Conservation (phyloP, 1,284 basidiomycete genomes). For the Hymenochaete sp. region DNA sequence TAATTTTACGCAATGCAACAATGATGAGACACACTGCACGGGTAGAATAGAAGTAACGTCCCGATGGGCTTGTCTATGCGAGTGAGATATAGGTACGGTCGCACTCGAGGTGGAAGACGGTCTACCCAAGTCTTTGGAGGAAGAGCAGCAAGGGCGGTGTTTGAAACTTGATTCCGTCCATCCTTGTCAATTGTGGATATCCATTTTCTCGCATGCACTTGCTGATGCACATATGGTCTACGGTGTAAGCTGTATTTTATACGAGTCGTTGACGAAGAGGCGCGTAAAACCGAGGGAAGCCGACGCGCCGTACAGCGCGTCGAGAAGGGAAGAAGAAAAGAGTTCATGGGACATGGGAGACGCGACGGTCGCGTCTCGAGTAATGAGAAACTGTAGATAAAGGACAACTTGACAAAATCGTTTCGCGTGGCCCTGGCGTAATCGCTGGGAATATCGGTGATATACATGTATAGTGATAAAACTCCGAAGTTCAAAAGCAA, state of each 20-base stretch:
- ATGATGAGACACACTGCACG: constrained; percentile 61
- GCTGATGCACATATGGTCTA: no score
- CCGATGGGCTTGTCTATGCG: constrained; percentile 96
- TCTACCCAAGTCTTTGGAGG: constrained; percentile 53
- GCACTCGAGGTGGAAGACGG: constrained; percentile 44
- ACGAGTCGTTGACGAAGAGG: neutral
- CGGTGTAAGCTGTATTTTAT: neutral
- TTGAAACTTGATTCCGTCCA: neutral
- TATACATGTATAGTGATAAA: neutral
- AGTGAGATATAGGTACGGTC: constrained; percentile 80
- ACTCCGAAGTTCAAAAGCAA: neutral
- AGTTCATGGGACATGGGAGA: no score
- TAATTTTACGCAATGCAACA: neutral
- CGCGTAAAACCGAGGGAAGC: no score
- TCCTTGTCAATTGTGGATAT: neutral
- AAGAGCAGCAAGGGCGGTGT: neutral
- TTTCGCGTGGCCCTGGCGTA: no score
- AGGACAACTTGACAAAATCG: no score
- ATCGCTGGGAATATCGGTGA: neutral
- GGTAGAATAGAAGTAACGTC: constrained; percentile 85
- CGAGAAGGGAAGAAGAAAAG: constrained; percentile 13
- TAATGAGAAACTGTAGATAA: no score
- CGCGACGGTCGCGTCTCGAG: no score
- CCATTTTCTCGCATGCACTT: neutral
- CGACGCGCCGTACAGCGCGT: constrained; percentile 11